Base-by-base conservation (phyloP, 306 rosid species). In the Vigna reflexopilosa region DNA sequence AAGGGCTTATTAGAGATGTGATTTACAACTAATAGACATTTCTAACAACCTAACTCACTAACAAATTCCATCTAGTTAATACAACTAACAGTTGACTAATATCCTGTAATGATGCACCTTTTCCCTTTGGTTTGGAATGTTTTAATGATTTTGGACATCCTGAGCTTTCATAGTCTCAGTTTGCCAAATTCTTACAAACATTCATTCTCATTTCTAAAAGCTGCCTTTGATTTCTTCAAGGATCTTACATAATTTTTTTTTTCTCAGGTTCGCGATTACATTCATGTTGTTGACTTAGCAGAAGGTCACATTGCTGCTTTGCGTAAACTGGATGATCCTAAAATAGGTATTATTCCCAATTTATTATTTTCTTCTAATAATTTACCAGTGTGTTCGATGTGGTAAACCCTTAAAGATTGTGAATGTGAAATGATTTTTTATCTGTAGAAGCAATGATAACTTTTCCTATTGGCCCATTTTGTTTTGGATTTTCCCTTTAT, bases 291-390 rank as follows among this genome's bases (percentile, higher is more conserved):
- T 88, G 99, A 96, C 85, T 87, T 96, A 84, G 98, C 99, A 54
- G 93, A 91, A 72, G 99, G 99, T 64, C 99, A 96, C 83, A 93
- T 93, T 50, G 97, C 98, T 77, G 98, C 99, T 47, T 63, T 96
- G 89, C 61, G 62, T 66, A 96, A 96, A 85, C 73, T 96, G 34
- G 85, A 83, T 15, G 96, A 83, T 47, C 59, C 94, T 63, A 73
- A 82, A 12, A 84, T 93, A 83, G 98, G 98, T 95, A 85, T 47
- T 77, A 44, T 50, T 63, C 64, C 51, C 61, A 72, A 45, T 5
- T 54, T 61, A 19, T 70, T 1, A 51, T 47, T 61, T 52, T 61
- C 55, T 38, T 63, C 74, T 10, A 30, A 42, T 28, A 73, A 47
- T 69, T 71, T 45, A 19, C 17, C 28, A 9, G 14, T 44, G 28